These are phyloP conservation scores for Xylaria venustula DNA, from an alignment of 495 filamentous ascomycete genomes.

Conservation along the genomic window DNA sequence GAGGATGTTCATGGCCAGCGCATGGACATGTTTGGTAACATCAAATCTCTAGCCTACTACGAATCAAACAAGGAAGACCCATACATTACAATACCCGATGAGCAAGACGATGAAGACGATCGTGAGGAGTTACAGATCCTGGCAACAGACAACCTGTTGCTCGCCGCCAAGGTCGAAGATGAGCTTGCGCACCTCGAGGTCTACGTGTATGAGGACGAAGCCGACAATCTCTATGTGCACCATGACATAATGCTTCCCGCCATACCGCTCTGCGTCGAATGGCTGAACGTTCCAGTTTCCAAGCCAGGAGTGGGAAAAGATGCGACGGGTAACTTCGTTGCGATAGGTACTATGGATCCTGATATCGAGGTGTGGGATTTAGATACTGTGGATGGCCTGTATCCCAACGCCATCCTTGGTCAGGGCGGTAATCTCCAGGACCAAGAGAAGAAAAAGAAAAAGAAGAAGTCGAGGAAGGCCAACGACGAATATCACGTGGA, in stretches of 20 bases:
- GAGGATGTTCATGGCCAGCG: conserved; percentile 62
- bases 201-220: conserved; percentile 93
- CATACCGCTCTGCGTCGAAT: conserved; percentile 92
- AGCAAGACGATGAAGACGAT: conserved; percentile 71
- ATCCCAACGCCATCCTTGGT: conserved; percentile 95
- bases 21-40: conserved; percentile 92
- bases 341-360: conserved; percentile 94
- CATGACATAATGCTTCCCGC: conserved; percentile 99
- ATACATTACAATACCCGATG: conserved; percentile 84
- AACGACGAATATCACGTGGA: conserved; percentile 95
- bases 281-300: conserved; percentile 84
- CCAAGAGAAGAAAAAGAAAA: conserved; percentile 63
- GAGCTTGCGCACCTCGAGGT: conserved; percentile 95
- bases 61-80: conserved; percentile 89
- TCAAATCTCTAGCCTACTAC: conserved; percentile 90
- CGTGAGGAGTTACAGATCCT: conserved; percentile 93
- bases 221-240: conserved; percentile 96
- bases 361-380: conserved; percentile 99
- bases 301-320: conserved; percentile 58
- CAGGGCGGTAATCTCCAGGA: conserved; percentile 57
- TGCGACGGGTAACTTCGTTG: conserved; percentile 78
- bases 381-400: conserved; percentile 94
- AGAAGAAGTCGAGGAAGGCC: conserved; percentile 80
- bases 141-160: conserved; percentile 84
- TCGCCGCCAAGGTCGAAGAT: conserved; percentile 92